These are phyloP conservation scores for Pleurotus ostreatus DNA, from an alignment of 768 basidiomycete species.

Conservation along the genomic window DNA sequence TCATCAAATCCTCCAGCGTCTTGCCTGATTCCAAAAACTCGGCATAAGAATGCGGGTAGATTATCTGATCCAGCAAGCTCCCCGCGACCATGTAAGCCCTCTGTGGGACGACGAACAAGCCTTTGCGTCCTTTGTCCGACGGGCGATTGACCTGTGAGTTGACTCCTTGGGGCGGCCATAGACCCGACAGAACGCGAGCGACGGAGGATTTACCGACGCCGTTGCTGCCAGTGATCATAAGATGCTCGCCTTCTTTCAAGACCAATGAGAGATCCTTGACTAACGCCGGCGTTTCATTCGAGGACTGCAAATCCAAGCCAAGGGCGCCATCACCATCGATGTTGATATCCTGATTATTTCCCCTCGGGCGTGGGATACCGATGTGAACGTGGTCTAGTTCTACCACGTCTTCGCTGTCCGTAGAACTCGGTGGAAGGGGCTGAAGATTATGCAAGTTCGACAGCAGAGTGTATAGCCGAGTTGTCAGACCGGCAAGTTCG, in stretches of 20 bases:
- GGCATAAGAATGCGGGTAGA: conserved; percentile 85
- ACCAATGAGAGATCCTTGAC: conserved; percentile 66
- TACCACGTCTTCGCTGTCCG: conserved; percentile 40
- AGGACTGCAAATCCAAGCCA: conserved; percentile 17
- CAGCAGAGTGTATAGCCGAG: conserved; percentile 82
- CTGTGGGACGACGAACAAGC: conserved; percentile 88
- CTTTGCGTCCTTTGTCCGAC: conserved; percentile 36
- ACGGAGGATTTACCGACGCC: conserved; percentile 91
- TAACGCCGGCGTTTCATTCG: conserved; percentile 39
- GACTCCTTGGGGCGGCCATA: conserved; percentile 70
- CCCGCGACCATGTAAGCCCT: conserved; percentile 90
- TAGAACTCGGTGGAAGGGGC: conserved; percentile 37
- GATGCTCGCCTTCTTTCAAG: conserved; percentile 71
- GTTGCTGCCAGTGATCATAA: conserved; percentile 92
- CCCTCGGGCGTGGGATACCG: conserved; percentile 43
- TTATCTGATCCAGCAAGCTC: conserved; percentile 86
- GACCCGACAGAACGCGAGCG: conserved; percentile 81
- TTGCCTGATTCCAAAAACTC: conserved; percentile 59
- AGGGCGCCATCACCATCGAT: conserved; percentile 11
- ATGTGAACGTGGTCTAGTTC: conserved; percentile 69
- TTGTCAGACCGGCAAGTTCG: conserved; percentile 92
- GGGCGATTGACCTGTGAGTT: conserved; percentile 29
- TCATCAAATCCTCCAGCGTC: conserved; percentile 66
- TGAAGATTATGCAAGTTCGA: conserved; percentile 79
- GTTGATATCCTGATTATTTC: conserved; percentile 9